Conservation (phyloP, 257 asterid species). For the Petunia secreta region DNA sequence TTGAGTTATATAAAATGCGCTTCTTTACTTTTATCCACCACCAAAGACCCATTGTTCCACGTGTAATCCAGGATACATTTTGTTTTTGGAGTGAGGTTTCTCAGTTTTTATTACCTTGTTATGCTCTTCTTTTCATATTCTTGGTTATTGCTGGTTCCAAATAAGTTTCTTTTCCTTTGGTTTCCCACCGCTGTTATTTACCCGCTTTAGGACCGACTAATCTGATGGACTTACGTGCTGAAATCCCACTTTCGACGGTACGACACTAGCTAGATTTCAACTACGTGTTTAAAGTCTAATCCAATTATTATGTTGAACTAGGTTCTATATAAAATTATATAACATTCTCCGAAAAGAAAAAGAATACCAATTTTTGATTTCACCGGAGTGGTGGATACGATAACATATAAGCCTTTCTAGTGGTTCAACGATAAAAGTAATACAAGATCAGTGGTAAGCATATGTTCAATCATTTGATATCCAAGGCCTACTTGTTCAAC, state of each 20-base stretch:
- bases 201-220: too few species aligned
- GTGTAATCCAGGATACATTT: background rate
- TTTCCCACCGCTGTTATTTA: background rate
- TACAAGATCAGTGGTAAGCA: background rate
- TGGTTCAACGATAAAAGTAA: background rate
- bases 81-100: constrained; percentile 7
- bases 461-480: too few species aligned
- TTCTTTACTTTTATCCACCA: constrained; percentile 9
- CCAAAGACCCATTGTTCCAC: background rate
- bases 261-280: too few species aligned
- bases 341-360: background rate
- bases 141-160: background rate
- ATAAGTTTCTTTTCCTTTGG: background rate
- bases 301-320: background rate
- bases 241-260: too few species aligned
- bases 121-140: background rate
- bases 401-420: background rate
- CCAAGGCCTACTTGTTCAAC: too few species aligned
- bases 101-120: background rate
- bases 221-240: too few species aligned
- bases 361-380: background rate
- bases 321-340: background rate
- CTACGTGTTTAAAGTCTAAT: background rate
- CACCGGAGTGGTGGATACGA: background rate
- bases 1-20: constrained; percentile 16